These are phyloP conservation scores for Lepidopterella palustris DNA, from an alignment of 495 filamentous ascomycete species.

Conservation along the genomic window DNA sequence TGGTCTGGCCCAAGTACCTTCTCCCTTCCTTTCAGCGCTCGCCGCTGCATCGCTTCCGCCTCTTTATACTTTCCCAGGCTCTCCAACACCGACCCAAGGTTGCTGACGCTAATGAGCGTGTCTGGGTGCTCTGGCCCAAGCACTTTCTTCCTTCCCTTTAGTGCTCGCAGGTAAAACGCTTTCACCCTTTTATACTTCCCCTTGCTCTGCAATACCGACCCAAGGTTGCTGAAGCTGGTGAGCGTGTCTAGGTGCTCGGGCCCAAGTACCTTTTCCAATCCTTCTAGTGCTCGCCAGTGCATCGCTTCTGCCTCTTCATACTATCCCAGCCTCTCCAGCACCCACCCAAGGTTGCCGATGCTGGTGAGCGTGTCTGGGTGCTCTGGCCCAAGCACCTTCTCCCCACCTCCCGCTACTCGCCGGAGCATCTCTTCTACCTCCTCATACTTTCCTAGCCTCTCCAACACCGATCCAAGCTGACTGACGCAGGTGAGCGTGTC, in stretches of 20 bases:
- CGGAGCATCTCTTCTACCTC: conserved; percentile 22
- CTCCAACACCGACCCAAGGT: conserved; percentile 5
- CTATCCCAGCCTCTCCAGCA: not conserved
- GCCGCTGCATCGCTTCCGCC: not conserved
- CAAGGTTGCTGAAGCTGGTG: conserved; percentile 11
- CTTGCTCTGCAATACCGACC: not conserved
- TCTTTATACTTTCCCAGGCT: conserved; percentile 5
- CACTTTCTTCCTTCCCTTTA: not conserved
- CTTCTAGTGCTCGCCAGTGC: conserved; percentile 8
- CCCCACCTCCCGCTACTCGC: conserved; percentile 7
- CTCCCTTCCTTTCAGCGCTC: not conserved
- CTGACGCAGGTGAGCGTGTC: not conserved
- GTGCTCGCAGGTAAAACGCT: conserved; percentile 1
- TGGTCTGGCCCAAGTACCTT: conserved; percentile 1
- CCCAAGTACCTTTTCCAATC: conserved; percentile 15
- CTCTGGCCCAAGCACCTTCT: conserved; percentile 16
- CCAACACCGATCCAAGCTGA: not conserved
- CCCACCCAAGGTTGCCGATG: not conserved
- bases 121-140: conserved; percentile 7
- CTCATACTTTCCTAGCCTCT: conserved; percentile 20
- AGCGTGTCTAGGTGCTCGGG: conserved; percentile 12
- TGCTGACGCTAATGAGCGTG: conserved; percentile 10
- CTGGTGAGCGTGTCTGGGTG: conserved; percentile 3
- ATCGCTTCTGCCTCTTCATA: conserved; percentile 36
- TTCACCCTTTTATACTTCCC: conserved; percentile 1